Evolutionary conservation across 1,284 basidiomycete species (phyloP).

Genomic region (Austroboletus novae-zelandiae): DNA sequence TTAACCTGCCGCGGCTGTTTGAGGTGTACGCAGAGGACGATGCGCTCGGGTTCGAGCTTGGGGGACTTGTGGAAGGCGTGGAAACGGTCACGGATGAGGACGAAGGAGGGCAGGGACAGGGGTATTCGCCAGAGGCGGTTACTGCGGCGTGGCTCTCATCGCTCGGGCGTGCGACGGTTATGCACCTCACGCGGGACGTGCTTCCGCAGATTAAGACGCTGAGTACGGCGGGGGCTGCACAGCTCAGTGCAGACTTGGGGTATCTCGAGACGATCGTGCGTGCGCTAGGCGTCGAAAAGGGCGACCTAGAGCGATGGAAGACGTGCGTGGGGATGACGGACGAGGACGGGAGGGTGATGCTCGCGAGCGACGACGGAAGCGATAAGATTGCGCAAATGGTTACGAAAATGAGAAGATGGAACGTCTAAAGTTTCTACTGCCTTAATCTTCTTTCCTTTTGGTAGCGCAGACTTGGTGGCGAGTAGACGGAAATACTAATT

Average conservation of each 20-base stretch:
- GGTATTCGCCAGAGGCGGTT: conserved; percentile 66
- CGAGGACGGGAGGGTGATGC: conserved; percentile 46
- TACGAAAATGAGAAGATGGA: conserved; percentile 56
- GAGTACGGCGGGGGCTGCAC: conserved; percentile 67
- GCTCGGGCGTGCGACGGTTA: conserved; percentile 77
- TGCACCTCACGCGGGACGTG: conserved; percentile 65
- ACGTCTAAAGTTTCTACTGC: background rate
- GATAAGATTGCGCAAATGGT: conserved; percentile 40
- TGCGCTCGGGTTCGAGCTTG: conserved; percentile 81
- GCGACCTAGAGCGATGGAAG: conserved; percentile 73
- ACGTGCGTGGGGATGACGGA: conserved; percentile 60
- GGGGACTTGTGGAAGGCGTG: conserved; percentile 31
- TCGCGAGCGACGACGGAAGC: conserved; percentile 36
- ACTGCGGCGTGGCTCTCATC: conserved; percentile 89
- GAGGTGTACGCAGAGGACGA: conserved; percentile 94
- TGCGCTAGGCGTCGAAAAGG: conserved; percentile 84
- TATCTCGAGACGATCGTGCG: conserved; percentile 91
- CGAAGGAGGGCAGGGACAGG: conserved; percentile 36
- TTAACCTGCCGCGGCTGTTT: conserved; percentile 91
- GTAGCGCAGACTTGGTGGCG: too few relatives aligned
- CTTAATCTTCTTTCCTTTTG: too few relatives aligned
- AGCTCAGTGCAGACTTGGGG: conserved; percentile 84
- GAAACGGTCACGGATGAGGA: background rate
- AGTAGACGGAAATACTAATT: too few relatives aligned
- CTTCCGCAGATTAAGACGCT: conserved; percentile 64